Evolutionary conservation across 2,329 filamentous ascomycete species (phyloP).

Genomic region (Sclerotinia nivalis): DNA sequence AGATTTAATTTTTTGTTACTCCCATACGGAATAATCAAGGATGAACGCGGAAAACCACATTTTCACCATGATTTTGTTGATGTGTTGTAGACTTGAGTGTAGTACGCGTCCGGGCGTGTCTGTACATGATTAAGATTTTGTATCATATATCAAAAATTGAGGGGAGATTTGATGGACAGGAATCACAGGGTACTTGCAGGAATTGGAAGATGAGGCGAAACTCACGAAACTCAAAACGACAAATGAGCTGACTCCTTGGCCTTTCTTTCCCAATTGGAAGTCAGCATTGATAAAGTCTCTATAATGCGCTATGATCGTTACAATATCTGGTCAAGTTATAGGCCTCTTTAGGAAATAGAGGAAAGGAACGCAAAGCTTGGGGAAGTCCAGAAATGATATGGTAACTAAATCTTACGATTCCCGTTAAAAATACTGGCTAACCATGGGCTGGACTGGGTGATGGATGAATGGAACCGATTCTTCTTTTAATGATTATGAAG

Average conservation of each 20-base stretch:
- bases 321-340: background rate
- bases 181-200: conserved; percentile 4
- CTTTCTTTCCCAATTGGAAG: conserved; percentile 3
- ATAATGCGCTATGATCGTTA: conserved; percentile 3
- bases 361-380: background rate
- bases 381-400: background rate
- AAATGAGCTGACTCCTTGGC: background rate
- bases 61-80: conserved; percentile 8
- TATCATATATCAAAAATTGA: conserved; percentile 7
- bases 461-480: background rate
- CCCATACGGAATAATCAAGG: conserved; percentile 1
- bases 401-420: background rate
- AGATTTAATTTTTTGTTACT: background rate
- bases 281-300: background rate
- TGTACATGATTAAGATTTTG: conserved; percentile 13
- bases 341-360: background rate
- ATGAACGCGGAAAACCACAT: conserved; percentile 17
- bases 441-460: background rate
- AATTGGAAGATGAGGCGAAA: background rate
- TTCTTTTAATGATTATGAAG: background rate
- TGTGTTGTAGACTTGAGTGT: background rate
- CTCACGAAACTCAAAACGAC: background rate
- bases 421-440: background rate
- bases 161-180: conserved; percentile 11
- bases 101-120: background rate